phyloP scores from a whole-genome alignment of 495 filamentous ascomycete species.

The Penicillium cosmopolitanum region DNA sequence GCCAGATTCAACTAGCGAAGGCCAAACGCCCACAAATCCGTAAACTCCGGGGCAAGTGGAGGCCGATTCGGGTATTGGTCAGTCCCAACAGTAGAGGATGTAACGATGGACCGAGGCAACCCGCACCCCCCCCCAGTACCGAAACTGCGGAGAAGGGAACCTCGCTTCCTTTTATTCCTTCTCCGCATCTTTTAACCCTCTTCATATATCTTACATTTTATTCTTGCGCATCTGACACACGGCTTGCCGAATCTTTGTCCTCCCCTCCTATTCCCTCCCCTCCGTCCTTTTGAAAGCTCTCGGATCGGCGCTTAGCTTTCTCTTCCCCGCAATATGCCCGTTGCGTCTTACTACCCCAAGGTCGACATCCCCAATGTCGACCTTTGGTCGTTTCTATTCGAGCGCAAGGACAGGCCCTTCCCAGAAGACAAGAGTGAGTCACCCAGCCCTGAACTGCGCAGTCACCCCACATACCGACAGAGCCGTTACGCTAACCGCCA shows the following conservation, averaged over 20 bases:
- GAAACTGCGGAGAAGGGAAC: conserved; percentile 1
- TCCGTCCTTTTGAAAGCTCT: conserved; percentile 6
- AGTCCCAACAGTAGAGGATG: conserved; percentile 1
- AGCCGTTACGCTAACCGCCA: conserved; percentile 16
- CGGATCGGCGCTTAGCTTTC: conserved; percentile 21
- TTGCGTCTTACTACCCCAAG: conserved; percentile 42
- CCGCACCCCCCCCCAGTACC: conserved; percentile 1
- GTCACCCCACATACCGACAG: background rate
- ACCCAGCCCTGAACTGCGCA: too few relatives aligned
- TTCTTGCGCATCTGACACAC: background rate
- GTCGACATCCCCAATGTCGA: conserved; percentile 55
- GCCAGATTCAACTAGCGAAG: too few relatives aligned
- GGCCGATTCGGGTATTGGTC: conserved; percentile 3
- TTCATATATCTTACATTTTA: background rate
- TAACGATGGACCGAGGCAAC: conserved; percentile 6
- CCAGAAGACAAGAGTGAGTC: conserved; percentile 57
- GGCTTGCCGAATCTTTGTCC: background rate
- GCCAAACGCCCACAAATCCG: background rate
- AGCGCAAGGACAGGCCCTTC: conserved; percentile 67
- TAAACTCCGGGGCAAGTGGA: conserved; percentile 1
- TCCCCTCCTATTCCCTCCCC: background rate
- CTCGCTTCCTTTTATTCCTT: background rate
- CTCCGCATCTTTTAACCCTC: background rate
- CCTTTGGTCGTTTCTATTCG: conserved; percentile 79
- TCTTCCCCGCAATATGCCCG: conserved; percentile 44